Evolutionary conservation across 1,284 basidiomycete genomes (phyloP).

Genomic region (Cryptococcus sp.): DNA sequence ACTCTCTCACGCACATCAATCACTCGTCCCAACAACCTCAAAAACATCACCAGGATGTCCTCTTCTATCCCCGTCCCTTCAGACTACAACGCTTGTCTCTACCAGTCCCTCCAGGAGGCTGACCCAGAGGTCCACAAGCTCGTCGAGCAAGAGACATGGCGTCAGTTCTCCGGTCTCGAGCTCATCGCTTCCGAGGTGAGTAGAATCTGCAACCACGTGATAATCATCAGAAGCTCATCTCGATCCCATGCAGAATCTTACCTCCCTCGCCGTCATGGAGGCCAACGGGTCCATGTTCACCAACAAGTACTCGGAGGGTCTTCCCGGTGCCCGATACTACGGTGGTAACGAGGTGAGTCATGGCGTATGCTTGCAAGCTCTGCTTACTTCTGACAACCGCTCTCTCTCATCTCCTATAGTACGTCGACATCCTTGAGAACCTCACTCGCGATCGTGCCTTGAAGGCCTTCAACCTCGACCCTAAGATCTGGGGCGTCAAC

Average conservation of each 20-base stretch:
- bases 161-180: constrained; percentile 96
- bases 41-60: constrained; percentile 46
- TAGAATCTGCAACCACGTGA: too few species aligned
- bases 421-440: constrained; percentile 93
- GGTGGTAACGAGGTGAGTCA: constrained; percentile 80
- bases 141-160: constrained; percentile 99
- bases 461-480: constrained; percentile 94
- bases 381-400: neutral
- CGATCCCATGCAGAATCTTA: constrained; percentile 94
- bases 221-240: too few species aligned
- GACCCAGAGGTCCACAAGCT: constrained; percentile 96
- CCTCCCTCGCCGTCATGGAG: constrained; percentile 90
- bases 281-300: constrained; percentile 98
- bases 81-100: constrained; percentile 87
- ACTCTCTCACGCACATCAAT: constrained; percentile 26
- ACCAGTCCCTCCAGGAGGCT: constrained; percentile 80
- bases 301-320: constrained; percentile 97
- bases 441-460: constrained; percentile 95
- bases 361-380: neutral
- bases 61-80: constrained; percentile 55
- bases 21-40: constrained; percentile 18
- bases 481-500: constrained; percentile 92
- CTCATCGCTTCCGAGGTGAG: constrained; percentile 51
- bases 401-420: constrained; percentile 43
- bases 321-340: constrained; percentile 94